Evolutionary conservation across 306 rosid genomes (phyloP).

Genomic region (Castanospermum australe): DNA sequence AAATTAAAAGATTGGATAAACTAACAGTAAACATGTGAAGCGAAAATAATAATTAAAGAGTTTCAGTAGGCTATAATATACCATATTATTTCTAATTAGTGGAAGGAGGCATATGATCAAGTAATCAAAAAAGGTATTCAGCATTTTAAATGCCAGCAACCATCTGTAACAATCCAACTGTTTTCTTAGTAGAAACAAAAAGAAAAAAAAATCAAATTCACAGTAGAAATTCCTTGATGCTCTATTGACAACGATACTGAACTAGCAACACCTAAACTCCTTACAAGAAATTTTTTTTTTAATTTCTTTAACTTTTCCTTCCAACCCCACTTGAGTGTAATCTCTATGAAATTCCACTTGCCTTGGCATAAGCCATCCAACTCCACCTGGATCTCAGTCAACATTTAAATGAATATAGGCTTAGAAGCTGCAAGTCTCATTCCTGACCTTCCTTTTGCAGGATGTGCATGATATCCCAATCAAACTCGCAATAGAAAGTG

Average conservation of each 20-base stretch:
- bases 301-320: constrained; percentile 2
- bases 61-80: constrained; percentile 1
- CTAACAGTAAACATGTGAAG: constrained; percentile 8
- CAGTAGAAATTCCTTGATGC: not conserved
- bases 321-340: not conserved
- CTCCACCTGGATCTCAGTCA: not conserved
- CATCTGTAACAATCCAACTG: not conserved
- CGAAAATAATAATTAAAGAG: not conserved
- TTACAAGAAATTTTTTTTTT: not conserved
- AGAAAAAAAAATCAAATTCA: not conserved
- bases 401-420: not conserved
- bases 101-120: constrained; percentile 4
- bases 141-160: not conserved
- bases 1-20: not conserved
- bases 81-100: not conserved
- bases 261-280: not conserved
- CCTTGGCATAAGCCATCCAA: constrained; percentile 3
- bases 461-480: constrained; percentile 1
- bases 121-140: not conserved
- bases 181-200: not conserved
- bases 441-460: not conserved
- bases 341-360: not conserved
- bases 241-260: not conserved
- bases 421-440: not conserved
- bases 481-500: not conserved